phyloP scores from a whole-genome alignment of 768 basidiomycete species.

The Hortiboletus flavorubellus region DNA sequence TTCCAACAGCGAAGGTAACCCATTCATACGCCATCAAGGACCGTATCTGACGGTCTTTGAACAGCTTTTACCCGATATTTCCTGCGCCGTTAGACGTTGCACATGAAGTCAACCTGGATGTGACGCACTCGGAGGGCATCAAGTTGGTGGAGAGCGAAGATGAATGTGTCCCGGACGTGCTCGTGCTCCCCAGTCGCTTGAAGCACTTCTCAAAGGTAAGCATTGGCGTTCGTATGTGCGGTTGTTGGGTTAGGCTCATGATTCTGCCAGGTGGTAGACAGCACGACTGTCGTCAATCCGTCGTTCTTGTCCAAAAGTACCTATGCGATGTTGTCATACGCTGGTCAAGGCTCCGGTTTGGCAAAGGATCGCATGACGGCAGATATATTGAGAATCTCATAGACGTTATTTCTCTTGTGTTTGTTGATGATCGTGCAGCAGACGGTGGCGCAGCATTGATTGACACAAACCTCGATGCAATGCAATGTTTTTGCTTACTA shows the following conservation, averaged over 20 bases:
- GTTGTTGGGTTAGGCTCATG: neutral
- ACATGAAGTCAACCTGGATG: conserved; percentile 84
- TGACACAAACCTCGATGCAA: conserved; percentile 76
- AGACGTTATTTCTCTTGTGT: conserved; percentile 5
- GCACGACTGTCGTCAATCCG: conserved; percentile 81
- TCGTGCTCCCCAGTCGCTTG: conserved; percentile 83
- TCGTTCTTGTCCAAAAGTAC: conserved; percentile 65
- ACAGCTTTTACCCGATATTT: conserved; percentile 93
- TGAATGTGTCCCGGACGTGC: conserved; percentile 69
- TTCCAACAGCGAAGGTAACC: conserved; percentile 82
- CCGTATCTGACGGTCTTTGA: neutral
- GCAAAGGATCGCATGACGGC: conserved; percentile 27
- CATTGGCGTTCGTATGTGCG: neutral
- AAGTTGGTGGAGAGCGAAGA: conserved; percentile 32
- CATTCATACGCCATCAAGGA: neutral
- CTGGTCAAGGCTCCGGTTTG: conserved; percentile 24
- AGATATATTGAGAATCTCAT: conserved; percentile 26
- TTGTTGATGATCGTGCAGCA: conserved; percentile 35
- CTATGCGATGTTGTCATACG: conserved; percentile 46
- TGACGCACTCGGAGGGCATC: conserved; percentile 67
- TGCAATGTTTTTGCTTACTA: conserved; percentile 68
- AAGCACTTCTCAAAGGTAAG: conserved; percentile 88
- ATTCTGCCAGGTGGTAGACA: conserved; percentile 62
- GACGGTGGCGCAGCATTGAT: neutral
- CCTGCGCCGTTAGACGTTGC: conserved; percentile 74